Evolutionary conservation across 495 filamentous ascomycete genomes (phyloP).

Genomic region (Corynascus novoguineensis): DNA sequence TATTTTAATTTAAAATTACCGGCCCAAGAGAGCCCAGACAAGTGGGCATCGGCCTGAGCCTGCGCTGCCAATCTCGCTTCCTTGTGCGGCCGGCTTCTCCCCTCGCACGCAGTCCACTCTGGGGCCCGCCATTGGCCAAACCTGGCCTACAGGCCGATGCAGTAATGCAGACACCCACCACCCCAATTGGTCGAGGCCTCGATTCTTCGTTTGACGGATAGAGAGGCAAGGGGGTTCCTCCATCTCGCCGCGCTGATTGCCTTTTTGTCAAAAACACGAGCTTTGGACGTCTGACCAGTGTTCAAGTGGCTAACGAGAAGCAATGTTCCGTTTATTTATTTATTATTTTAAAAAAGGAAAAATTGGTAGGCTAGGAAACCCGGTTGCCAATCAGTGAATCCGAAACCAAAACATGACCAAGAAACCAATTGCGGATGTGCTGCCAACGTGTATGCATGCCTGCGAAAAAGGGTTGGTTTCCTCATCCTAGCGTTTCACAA

Average conservation of each 20-base stretch:
- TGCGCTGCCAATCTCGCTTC: constrained; percentile 26
- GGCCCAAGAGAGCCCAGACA: constrained; percentile 9
- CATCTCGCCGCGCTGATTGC: constrained; percentile 8
- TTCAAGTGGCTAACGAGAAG: too few relatives aligned
- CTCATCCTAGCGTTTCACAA: too few relatives aligned
- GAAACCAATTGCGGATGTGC: too few relatives aligned
- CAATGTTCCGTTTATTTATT: too few relatives aligned
- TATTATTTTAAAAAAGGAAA: too few relatives aligned
- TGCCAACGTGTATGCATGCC: too few relatives aligned
- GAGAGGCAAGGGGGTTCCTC: not conserved
- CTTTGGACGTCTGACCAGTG: constrained; percentile 1
- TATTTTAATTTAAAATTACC: constrained; percentile 21
- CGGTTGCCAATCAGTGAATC: too few relatives aligned
- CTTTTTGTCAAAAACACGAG: constrained; percentile 15
- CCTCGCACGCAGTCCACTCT: not conserved
- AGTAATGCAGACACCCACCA: constrained; percentile 5
- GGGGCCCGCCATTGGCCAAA: constrained; percentile 24
- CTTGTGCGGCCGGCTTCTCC: constrained; percentile 13
- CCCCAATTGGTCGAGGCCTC: constrained; percentile 16
- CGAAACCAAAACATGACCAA: too few relatives aligned
- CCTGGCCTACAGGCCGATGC: constrained; percentile 5
- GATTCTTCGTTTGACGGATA: not conserved
- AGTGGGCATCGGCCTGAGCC: constrained; percentile 11
- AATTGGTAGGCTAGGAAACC: too few relatives aligned
- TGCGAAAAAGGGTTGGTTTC: too few relatives aligned